Base-by-base conservation (phyloP, 2,329 filamentous ascomycete species). In the Emergomyces orientalis region DNA sequence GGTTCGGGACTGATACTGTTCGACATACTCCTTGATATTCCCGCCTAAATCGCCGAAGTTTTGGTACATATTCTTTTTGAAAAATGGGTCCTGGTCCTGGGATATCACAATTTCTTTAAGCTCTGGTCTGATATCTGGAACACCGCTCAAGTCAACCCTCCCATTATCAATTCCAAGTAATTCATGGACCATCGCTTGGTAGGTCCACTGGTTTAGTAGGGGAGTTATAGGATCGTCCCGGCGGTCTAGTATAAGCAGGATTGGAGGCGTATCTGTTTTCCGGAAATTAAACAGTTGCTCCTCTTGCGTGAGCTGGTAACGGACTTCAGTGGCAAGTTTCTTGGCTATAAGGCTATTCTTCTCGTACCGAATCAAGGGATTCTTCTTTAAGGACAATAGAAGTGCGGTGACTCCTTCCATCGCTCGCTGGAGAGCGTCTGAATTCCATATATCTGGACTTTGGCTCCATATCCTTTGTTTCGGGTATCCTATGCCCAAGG, bases 161-260 rank as follows among this genome's bases (percentile, higher is more conserved):
- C 94, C 94, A 73, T 97, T 97, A 63, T 89, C 85, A 67, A 99
- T 96, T 5, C 94, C 94, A 14, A 99, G 81, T 1, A 97, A 79
- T 71, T 99, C 94, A 73, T 99, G 94, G 0, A 99, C 94, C 92
- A 99, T 99, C n/a, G 94, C 94, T 77, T 99, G 94, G 72, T 99
- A 99, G 32, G 94, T 99, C 94, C 94, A 99, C 74, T 99, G 94
- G 2, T 91, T 96, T 58, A 99, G 82, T 13, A 99, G 79, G 0
- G 94, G 94, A 3, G 94, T 99, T 59, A 97, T 89, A 0, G 94
- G 93, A 71, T 99, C 94, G 72, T 97, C 92, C 74, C 94, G 85
- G 51, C 94, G 86, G 76, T 99, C 94, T 37, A 99, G 78, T 61
- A 99, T 85, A 41, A 99, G 82, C 17, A 99, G 81, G 69, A 99